Conservation (phyloP, 176 grass and related monocot genomes). For the Oropetium thomaeum region DNA sequence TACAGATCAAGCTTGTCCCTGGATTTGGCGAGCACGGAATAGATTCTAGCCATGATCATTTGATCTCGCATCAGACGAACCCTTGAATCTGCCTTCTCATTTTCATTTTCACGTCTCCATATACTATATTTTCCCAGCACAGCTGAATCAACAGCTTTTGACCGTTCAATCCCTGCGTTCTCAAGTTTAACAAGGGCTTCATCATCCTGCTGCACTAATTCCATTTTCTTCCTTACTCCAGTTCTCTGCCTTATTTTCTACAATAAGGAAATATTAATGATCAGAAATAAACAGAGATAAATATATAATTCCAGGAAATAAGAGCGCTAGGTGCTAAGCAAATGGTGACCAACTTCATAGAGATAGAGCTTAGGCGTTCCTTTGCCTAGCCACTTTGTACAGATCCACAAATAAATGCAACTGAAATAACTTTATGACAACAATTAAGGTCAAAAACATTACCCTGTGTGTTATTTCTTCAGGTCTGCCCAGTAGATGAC, state of each 20-base stretch:
- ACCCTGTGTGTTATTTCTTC: constrained; percentile 34
- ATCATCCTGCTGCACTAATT: constrained; percentile 48
- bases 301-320: constrained; percentile 7
- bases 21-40: constrained; percentile 53
- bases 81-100: constrained; percentile 57
- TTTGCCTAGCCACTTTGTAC: too few species aligned
- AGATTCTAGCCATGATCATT: constrained; percentile 70
- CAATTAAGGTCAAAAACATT: not conserved
- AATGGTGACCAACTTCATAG: too few species aligned
- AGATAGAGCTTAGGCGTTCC: too few species aligned
- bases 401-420: not conserved
- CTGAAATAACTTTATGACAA: not conserved
- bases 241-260: constrained; percentile 45
- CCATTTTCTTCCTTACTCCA: constrained; percentile 24
- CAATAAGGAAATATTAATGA: constrained; percentile 5
- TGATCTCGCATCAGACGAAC: constrained; percentile 57
- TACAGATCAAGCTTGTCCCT: constrained; percentile 56
- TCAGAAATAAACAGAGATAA: not conserved
- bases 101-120: constrained; percentile 60
- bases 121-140: constrained; percentile 66
- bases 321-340: too few species aligned
- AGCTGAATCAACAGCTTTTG: constrained; percentile 65
- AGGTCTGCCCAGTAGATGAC: constrained; percentile 1
- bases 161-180: constrained; percentile 50
- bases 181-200: constrained; percentile 58